Evolutionary conservation across 2,329 filamentous ascomycete genomes (phyloP).

Genomic region (Aspergillus ustus): DNA sequence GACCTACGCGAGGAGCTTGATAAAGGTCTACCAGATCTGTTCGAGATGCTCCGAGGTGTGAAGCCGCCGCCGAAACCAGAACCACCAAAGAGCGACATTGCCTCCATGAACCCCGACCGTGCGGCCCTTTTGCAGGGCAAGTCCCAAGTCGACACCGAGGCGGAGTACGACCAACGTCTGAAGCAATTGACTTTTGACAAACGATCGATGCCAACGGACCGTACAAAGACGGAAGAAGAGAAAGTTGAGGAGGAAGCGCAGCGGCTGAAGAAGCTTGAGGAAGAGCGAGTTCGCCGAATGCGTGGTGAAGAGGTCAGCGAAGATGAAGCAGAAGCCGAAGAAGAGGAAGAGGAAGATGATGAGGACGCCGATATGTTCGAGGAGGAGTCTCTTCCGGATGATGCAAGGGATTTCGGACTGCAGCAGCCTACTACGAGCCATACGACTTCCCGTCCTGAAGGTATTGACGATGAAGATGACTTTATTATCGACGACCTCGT

Average conservation of each 20-base stretch:
- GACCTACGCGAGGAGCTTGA: conserved; percentile 84
- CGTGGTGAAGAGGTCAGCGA: conserved; percentile 74
- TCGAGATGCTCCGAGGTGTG: conserved; percentile 68
- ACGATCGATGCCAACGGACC: conserved; percentile 80
- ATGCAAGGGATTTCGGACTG: conserved; percentile 66
- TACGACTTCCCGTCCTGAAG: conserved; percentile 53
- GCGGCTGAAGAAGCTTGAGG: conserved; percentile 78
- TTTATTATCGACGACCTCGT: conserved; percentile 88
- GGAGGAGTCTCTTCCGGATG: conserved; percentile 55
- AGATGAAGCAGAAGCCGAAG: conserved; percentile 63
- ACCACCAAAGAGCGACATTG: conserved; percentile 49
- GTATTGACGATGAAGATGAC: conserved; percentile 91
- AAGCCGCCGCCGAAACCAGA: conserved; percentile 57
- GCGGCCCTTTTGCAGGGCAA: conserved; percentile 63
- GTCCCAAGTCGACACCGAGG: conserved; percentile 73
- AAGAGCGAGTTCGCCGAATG: conserved; percentile 84
- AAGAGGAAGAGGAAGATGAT: conserved; percentile 40
- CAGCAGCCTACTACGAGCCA: conserved; percentile 53
- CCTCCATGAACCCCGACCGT: conserved; percentile 66
- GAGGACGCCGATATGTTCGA: conserved; percentile 50
- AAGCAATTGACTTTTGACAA: conserved; percentile 83
- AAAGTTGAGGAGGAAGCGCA: conserved; percentile 76
- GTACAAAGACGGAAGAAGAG: conserved; percentile 91
- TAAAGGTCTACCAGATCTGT: conserved; percentile 77
- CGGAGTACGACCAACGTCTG: conserved; percentile 84